Conservation (phyloP, 2,329 filamentous ascomycete genomes). For the Colletotrichum limetticola region DNA sequence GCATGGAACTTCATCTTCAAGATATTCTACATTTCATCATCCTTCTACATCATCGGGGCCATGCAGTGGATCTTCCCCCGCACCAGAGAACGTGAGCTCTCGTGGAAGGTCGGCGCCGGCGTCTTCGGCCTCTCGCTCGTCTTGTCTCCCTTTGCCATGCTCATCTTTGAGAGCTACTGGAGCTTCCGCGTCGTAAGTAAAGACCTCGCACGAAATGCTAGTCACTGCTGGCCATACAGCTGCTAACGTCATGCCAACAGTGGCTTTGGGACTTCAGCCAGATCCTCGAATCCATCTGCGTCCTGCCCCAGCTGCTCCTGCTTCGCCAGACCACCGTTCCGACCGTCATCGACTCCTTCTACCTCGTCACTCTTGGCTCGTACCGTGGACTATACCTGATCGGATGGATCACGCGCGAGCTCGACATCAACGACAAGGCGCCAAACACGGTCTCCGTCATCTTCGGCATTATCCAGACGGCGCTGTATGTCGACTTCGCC, state of each 20-base stretch:
- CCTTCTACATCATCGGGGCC: slow-evolving; percentile 85
- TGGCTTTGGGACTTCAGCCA: slow-evolving; percentile 89
- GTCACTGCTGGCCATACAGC: neutral
- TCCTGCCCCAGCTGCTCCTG: slow-evolving; percentile 90
- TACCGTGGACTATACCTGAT: slow-evolving; percentile 91
- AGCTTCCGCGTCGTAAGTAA: slow-evolving; percentile 60
- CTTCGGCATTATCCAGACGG: slow-evolving; percentile 90
- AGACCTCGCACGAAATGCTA: neutral
- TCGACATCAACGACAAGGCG: slow-evolving; percentile 66
- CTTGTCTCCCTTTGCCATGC: slow-evolving; percentile 77
- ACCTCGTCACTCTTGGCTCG: slow-evolving; percentile 85
- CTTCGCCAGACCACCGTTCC: slow-evolving; percentile 95
- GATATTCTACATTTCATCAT: slow-evolving; percentile 86
- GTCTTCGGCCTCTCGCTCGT: slow-evolving; percentile 73
- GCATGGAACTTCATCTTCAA: slow-evolving; percentile 86
- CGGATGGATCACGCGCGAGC: slow-evolving; percentile 84
- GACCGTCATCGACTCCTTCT: slow-evolving; percentile 97
- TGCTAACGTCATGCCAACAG: slow-evolving; percentile 55
- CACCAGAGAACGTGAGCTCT: slow-evolving; percentile 88
- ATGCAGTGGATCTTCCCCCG: slow-evolving; percentile 90
- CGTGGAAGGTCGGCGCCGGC: slow-evolving; percentile 88
- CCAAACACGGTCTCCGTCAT: slow-evolving; percentile 81
- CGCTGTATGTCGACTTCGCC: slow-evolving; percentile 91
- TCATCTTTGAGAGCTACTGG: slow-evolving; percentile 70
- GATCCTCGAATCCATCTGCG: slow-evolving; percentile 89